A percentile compares a stretch with the other conserved stretches of the same genome.
phyloP scores from a whole-genome alignment of 176 grass and related monocot species.

The Ensete ventricosum region DNA sequence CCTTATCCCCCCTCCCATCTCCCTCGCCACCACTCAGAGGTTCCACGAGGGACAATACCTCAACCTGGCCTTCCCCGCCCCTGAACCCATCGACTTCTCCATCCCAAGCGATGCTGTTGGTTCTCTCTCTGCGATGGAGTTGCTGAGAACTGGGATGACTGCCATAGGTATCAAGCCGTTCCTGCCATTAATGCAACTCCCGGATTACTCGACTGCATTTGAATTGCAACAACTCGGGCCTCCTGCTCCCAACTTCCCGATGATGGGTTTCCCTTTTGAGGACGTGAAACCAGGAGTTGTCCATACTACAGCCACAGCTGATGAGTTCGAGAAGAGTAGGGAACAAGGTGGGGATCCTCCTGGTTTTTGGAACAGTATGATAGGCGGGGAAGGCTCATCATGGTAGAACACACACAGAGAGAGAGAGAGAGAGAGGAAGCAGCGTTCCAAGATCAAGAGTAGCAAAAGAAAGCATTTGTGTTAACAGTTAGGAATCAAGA shows the following conservation, averaged over 20 bases:
- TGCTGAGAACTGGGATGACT: background rate
- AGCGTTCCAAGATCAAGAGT: no score
- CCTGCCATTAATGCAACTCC: background rate
- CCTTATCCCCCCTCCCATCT: background rate
- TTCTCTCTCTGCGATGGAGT: background rate
- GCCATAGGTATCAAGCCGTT: background rate
- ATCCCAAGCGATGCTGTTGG: no score
- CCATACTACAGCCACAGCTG: background rate
- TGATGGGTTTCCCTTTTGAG: background rate
- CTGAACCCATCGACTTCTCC: no score
- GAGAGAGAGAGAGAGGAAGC: no score
- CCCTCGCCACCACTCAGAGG: background rate
- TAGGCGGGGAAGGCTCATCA: background rate
- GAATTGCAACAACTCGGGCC: background rate
- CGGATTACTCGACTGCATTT: background rate
- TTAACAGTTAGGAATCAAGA: no score
- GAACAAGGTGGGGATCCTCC: background rate
- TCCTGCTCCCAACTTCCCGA: background rate
- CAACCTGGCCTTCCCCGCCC: slow-evolving; percentile 2
- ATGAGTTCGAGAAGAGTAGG: background rate
- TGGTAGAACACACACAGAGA: background rate
- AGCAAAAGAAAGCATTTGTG: no score
- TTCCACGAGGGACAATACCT: slow-evolving; percentile 11
- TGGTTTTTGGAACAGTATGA: background rate
- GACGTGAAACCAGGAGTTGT: background rate